Conservation (phyloP, 202 grass and related monocot genomes). For the Digitaria exilis region DNA sequence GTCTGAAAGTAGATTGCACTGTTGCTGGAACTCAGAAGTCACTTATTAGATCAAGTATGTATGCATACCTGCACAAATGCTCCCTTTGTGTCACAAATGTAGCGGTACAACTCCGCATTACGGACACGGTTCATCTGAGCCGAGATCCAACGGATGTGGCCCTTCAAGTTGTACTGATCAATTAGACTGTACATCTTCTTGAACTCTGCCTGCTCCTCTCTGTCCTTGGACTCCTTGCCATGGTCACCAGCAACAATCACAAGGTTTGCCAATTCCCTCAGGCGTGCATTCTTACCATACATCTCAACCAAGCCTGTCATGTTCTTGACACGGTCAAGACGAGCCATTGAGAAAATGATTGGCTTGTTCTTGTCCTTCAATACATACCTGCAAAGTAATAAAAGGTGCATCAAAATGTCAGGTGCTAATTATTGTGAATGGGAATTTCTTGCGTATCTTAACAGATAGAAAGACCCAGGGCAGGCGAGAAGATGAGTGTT, state of each 20-base stretch:
- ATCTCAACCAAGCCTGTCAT: constrained; percentile 93
- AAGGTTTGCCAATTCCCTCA: constrained; percentile 88
- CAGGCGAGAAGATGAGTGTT: not conserved
- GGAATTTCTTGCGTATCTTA: not conserved
- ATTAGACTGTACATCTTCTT: constrained; percentile 90
- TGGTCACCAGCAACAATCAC: constrained; percentile 91
- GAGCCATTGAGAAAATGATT: constrained; percentile 93
- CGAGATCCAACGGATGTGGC: constrained; percentile 94
- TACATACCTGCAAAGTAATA: constrained; percentile 55
- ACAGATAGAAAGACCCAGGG: not conserved
- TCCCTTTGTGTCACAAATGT: constrained; percentile 88
- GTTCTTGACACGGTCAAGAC: constrained; percentile 92
- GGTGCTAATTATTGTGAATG: not conserved
- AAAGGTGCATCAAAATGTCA: not conserved
- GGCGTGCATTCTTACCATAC: constrained; percentile 70
- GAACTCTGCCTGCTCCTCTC: constrained; percentile 85
- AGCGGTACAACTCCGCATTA: constrained; percentile 83
- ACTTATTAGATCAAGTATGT: not conserved
- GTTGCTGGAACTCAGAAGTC: not conserved
- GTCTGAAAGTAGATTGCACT: not conserved
- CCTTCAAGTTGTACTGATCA: constrained; percentile 82
- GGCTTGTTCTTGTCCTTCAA: constrained; percentile 89
- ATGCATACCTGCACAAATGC: constrained; percentile 77
- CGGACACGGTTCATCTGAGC: constrained; percentile 94
- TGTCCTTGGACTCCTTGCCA: constrained; percentile 92